These are phyloP conservation scores for Suhomyces wounanorum DNA, from an alignment of 1,139 yeast species.

Conservation along the genomic window DNA sequence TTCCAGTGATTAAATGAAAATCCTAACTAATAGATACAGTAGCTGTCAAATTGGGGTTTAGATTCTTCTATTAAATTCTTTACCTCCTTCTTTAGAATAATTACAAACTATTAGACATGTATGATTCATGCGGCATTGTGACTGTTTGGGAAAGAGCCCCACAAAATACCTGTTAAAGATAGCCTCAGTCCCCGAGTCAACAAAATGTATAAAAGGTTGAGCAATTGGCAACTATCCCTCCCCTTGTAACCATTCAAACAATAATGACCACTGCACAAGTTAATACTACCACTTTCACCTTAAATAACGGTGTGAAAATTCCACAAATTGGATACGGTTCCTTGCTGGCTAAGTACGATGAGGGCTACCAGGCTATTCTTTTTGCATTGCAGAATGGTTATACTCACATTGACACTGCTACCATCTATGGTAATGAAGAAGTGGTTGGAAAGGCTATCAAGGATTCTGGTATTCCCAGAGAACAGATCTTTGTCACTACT, in stretches of 20 bases:
- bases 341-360: conserved; percentile 68
- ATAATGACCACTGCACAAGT: conserved; percentile 15
- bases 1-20: no score
- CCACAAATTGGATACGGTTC: conserved; percentile 80
- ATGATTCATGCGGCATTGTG: background rate
- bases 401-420: conserved; percentile 80
- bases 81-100: no score
- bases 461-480: conserved; percentile 69
- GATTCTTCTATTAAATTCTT: no score
- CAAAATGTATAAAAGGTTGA: background rate
- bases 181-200: background rate
- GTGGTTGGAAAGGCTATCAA: conserved; percentile 67
- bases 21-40: no score
- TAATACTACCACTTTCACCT: conserved; percentile 32
- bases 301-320: conserved; percentile 65
- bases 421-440: conserved; percentile 64
- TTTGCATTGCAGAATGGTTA: conserved; percentile 70
- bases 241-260: background rate
- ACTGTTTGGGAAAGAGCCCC: background rate
- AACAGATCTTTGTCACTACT: conserved; percentile 74
- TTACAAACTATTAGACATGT: no score
- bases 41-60: no score
- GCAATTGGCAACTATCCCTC: background rate
- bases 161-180: background rate
- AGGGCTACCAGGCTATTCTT: conserved; percentile 61